Base-by-base conservation (phyloP, 495 filamentous ascomycete species). In the Tuber umbilicatum region DNA sequence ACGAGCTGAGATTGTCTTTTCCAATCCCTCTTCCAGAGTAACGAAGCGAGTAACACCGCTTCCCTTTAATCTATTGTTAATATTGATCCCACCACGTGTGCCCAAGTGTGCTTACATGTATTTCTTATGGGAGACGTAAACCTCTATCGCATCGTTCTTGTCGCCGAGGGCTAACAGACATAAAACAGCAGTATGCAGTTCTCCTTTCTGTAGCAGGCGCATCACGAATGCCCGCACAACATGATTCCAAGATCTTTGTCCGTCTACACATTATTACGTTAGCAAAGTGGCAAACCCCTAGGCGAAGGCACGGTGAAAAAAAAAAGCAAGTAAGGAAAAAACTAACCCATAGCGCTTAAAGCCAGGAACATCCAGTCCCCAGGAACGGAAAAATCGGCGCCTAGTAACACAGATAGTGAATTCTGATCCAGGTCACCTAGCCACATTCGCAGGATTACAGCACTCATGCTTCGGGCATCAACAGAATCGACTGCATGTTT, bases 311-410 rank as follows among this genome's bases (percentile, higher is more conserved):
- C 17, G 6, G 39, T 41, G 42, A 17, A 21, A 23, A 37, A 19
- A 64, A 64, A 41, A 42, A 37, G 14, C 70, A 60, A 60, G 50
- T 10, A n/a, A 21, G 14, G 37, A 42, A 41, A 41, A 42, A n/a
- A 68, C 75, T 40, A 74, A 82, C 89, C 88, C 86, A 98, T 97
- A 41, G 91, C 90, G 81, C 93, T 98, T 71, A 99, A 85, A 21
- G 95, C 95, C 9, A 99, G 85, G 75, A 98, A 86, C 94, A 99
- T 97, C 96, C 95, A 99, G 83, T 97, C 96, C 1, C 90, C 91
- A 2, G 91, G 91, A 55, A 93, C 94, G 85, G 93, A 92, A 40
- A 92, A 90, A 71, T 96, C 91, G 0, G 93, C 89, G 43, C 88
- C 81, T 73, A 82, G 60, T 45, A 82, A 73, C 39, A 82, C 81